These are phyloP conservation scores for Thraustochytrium striatum DNA, from an alignment of 352 stramenopile species.

Conservation along the genomic window DNA sequence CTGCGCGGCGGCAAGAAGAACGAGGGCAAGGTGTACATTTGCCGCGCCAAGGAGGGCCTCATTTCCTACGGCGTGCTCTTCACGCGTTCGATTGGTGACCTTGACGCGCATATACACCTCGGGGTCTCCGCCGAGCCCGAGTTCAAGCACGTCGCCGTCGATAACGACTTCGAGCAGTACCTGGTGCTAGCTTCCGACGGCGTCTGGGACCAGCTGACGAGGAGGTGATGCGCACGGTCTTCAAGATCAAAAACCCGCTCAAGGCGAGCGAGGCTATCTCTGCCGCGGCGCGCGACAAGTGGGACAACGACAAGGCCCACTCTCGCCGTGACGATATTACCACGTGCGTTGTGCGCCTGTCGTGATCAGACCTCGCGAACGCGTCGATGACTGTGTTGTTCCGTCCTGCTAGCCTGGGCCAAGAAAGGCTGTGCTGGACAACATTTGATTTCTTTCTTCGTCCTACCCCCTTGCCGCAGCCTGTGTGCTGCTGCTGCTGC, in stretches of 20 bases:
- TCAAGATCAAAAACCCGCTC: not conserved
- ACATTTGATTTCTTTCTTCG: too few species aligned
- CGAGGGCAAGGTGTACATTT: conserved; percentile 54
- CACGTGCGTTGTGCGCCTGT: conserved; percentile 32
- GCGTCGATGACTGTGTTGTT: too few species aligned
- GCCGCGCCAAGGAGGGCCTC: conserved; percentile 16
- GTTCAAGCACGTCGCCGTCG: conserved; percentile 14
- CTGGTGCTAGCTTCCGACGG: conserved; percentile 53
- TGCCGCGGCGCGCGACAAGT: not conserved
- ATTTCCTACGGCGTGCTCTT: conserved; percentile 52
- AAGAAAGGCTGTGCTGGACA: too few species aligned
- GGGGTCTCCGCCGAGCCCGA: conserved; percentile 47
- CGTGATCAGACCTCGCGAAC: too few species aligned
- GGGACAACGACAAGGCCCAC: conserved; percentile 14
- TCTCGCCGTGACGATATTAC: conserved; percentile 46
- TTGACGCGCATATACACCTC: conserved; percentile 50
- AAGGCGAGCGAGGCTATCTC: not conserved
- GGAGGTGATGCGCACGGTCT: conserved; percentile 16
- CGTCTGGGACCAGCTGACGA: conserved; percentile 54
- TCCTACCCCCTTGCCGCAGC: too few species aligned
- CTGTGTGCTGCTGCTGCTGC: too few species aligned
- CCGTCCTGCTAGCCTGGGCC: too few species aligned
- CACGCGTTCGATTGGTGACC: conserved; percentile 52
- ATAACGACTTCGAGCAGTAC: conserved; percentile 50
- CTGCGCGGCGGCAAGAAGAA: conserved; percentile 41